phyloP scores from a whole-genome alignment of 352 stramenopile species.

The Phytopythium delawarense region DNA sequence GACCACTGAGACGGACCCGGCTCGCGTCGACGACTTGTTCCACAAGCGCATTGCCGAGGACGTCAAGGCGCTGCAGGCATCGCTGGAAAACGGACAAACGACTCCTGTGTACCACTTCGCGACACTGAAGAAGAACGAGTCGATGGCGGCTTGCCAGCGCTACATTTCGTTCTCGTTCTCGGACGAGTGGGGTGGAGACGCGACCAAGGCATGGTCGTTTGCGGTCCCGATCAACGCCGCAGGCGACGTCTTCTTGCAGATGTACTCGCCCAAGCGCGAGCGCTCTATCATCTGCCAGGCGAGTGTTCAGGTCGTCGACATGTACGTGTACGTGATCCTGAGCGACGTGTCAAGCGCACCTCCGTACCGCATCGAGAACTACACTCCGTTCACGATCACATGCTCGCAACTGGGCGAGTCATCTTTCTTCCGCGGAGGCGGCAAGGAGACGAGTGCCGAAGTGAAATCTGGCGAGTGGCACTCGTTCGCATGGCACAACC shows the following conservation, averaged over 20 bases:
- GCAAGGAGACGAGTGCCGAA: constrained; percentile 42
- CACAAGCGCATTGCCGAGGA: constrained; percentile 63
- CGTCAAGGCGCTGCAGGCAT: constrained; percentile 45
- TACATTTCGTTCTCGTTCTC: constrained; percentile 82
- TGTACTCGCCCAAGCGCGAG: constrained; percentile 72
- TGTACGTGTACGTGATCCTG: constrained; percentile 86
- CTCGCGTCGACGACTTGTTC: constrained; percentile 67
- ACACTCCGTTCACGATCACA: constrained; percentile 77
- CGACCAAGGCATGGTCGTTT: constrained; percentile 71
- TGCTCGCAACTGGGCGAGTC: constrained; percentile 66
- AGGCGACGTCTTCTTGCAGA: constrained; percentile 75
- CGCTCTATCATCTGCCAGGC: constrained; percentile 78
- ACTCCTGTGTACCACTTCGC: constrained; percentile 76
- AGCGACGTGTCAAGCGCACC: constrained; percentile 76
- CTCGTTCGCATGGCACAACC: constrained; percentile 83
- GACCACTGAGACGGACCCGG: constrained; percentile 49
- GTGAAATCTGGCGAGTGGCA: constrained; percentile 71
- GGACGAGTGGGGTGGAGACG: constrained; percentile 47
- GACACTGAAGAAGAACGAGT: constrained; percentile 67
- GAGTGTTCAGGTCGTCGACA: constrained; percentile 85
- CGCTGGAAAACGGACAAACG: constrained; percentile 56
- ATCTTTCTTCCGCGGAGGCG: constrained; percentile 56
- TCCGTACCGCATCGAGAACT: constrained; percentile 87
- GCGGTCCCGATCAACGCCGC: constrained; percentile 72
- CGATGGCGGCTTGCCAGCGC: constrained; percentile 52